phyloP scores from a whole-genome alignment of 139 green algal species.

The Nannochloris sp. region DNA sequence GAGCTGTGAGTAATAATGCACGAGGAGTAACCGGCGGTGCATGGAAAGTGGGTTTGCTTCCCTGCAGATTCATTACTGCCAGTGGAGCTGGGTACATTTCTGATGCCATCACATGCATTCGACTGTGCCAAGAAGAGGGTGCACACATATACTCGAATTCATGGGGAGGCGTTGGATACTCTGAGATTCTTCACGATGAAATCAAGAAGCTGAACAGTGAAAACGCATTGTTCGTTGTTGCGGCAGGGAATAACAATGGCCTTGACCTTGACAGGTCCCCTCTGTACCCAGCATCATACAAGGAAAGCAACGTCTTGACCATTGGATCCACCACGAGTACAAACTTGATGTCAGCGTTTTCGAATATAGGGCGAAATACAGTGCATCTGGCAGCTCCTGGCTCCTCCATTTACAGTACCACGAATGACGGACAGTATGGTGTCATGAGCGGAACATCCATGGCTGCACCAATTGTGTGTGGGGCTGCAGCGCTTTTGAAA shows the following conservation, averaged over 20 bases:
- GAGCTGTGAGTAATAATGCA: slow-evolving; percentile 12
- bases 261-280: slow-evolving; percentile 22
- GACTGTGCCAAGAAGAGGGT: slow-evolving; percentile 22
- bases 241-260: slow-evolving; percentile 27
- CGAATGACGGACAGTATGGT: slow-evolving; percentile 11
- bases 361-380: slow-evolving; percentile 14
- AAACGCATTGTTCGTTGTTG: slow-evolving; percentile 32
- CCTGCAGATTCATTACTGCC: slow-evolving; percentile 30
- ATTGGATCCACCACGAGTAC: slow-evolving; percentile 17
- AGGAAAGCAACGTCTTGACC: slow-evolving; percentile 17
- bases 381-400: slow-evolving; percentile 29
- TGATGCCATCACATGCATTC: slow-evolving; percentile 32
- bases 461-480: slow-evolving; percentile 63
- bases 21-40: slow-evolving; percentile 13
- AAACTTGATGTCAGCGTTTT: slow-evolving; percentile 15
- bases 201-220: slow-evolving; percentile 6
- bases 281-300: slow-evolving; percentile 27
- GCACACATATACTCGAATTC: slow-evolving; percentile 32
- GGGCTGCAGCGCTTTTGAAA: slow-evolving; percentile 44
- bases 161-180: slow-evolving; percentile 26
- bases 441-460: slow-evolving; percentile 79
- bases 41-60: slow-evolving; percentile 15
- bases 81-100: slow-evolving; percentile 22
- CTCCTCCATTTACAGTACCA: slow-evolving; percentile 21
- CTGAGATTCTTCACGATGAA: slow-evolving; percentile 15